phyloP scores from a whole-genome alignment of 2,329 filamentous ascomycete genomes.

The Madurella mycetomatis region DNA sequence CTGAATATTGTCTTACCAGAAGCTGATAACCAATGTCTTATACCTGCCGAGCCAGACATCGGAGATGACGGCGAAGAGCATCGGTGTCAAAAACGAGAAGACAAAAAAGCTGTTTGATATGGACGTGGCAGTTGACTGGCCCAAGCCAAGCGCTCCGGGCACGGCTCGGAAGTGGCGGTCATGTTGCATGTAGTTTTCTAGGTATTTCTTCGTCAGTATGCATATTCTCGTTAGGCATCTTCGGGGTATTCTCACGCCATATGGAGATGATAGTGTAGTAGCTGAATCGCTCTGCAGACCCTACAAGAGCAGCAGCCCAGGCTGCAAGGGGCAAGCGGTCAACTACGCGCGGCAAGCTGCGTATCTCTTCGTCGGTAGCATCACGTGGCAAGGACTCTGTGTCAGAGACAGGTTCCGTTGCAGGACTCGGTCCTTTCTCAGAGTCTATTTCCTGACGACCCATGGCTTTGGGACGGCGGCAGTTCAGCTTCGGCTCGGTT shows the following conservation, averaged over 20 bases:
- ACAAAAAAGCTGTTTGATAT: slow-evolving; percentile 46
- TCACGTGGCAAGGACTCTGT: slow-evolving; percentile 7
- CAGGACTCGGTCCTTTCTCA: background rate
- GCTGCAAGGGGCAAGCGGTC: slow-evolving; percentile 20
- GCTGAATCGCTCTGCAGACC: slow-evolving; percentile 21
- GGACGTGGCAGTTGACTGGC: slow-evolving; percentile 44
- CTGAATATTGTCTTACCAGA: slow-evolving; percentile 17
- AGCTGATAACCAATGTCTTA: slow-evolving; percentile 50
- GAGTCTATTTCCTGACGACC: background rate
- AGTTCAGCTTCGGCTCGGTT: background rate
- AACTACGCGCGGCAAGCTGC: slow-evolving; percentile 16
- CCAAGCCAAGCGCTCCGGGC: slow-evolving; percentile 47
- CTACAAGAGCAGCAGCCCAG: slow-evolving; percentile 20
- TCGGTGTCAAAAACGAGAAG: slow-evolving; percentile 49
- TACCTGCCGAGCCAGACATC: slow-evolving; percentile 59
- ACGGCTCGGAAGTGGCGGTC: slow-evolving; percentile 27
- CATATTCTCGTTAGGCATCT: background rate
- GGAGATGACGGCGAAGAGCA: slow-evolving; percentile 54
- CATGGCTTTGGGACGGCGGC: background rate
- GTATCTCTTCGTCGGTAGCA: slow-evolving; percentile 21
- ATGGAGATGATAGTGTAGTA: slow-evolving; percentile 21
- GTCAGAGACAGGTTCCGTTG: background rate
- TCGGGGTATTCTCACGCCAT: slow-evolving; percentile 18
- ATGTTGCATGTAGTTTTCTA: slow-evolving; percentile 42
- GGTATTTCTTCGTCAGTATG: background rate